A percentile compares a stretch with the other conserved stretches of the same genome.
Conservation (phyloP, 306 rosid species). For the Ziziphus jujuba region DNA sequence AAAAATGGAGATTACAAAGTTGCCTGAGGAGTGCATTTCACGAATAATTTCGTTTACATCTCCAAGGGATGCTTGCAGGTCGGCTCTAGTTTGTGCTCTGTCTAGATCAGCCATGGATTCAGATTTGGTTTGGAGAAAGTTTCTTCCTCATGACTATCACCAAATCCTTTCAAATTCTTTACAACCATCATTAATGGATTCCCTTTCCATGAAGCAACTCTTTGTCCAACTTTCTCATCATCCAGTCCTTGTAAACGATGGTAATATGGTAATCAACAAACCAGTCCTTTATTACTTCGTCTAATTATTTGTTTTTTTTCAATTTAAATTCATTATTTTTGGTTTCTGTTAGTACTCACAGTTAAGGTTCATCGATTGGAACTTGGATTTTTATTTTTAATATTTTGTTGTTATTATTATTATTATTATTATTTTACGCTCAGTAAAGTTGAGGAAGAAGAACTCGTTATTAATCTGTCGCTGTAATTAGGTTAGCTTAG, state of each 20-base stretch:
- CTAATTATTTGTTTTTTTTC: not conserved
- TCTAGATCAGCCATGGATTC: not conserved
- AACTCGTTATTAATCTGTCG: too few relatives aligned
- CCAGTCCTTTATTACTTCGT: not conserved
- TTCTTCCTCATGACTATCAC: constrained; percentile 12
- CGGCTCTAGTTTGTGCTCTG: not conserved
- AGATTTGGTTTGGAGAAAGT: constrained; percentile 9
- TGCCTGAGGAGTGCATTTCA: constrained; percentile 9
- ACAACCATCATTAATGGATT: not conserved
- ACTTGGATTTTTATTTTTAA: too few relatives aligned
- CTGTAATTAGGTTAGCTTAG: too few relatives aligned
- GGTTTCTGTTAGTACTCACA: too few relatives aligned
- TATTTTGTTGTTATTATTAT: too few relatives aligned
- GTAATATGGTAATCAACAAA: constrained; percentile 9
- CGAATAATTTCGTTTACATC: constrained; percentile 4
- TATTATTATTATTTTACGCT: too few relatives aligned
- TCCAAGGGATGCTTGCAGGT: constrained; percentile 13
- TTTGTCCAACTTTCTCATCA: constrained; percentile 3
- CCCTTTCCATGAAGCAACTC: constrained; percentile 9
- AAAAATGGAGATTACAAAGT: not conserved
- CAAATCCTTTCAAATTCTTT: constrained; percentile 10
- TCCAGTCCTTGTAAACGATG: constrained; percentile 1
- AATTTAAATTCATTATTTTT: not conserved
- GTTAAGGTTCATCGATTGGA: too few relatives aligned
- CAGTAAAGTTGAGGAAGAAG: too few relatives aligned